Evolutionary conservation across 2,329 filamentous ascomycete species (phyloP), one percentile per base, ranked within the genome.

Genomic region (Leptographium wingfieldii): DNA sequence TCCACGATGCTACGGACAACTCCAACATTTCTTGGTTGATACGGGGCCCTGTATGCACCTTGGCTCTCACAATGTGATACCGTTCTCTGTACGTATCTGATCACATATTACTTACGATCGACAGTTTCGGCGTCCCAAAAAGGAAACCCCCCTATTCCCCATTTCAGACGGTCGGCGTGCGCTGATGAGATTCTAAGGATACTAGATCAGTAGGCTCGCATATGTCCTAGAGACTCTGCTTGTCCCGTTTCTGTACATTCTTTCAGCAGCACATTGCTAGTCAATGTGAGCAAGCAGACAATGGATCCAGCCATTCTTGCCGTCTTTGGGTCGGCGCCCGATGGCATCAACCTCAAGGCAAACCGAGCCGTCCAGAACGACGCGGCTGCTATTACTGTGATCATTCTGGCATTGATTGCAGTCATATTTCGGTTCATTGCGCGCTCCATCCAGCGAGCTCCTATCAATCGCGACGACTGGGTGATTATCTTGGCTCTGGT

Each of bases 341-440:
- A 55, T 16, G 38, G 40, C 25, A 10, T 29, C 22, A 12, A 59
- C 33, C n/a, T 59, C 4, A 19, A 3, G 3, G 57, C 25, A 2
- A 38, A 35, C 22, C 27, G 25, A 1, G 38, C 33, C 12, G 16
- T 19, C n/a, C 10, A 49, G 7, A 38, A 54, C 43, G 29, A 57
- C n/a, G 38, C 56, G 14, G 27, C 53, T 33, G 48, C 57, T 55
- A 48, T 62, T 14, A 38, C 60, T 40, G 52, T 62, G 10, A 11
- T 62, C 16, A 12, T 31, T 22, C 52, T 62, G 7, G 55, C 31
- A 25, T 16, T 58, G 4, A 35, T 62, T 12, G 38, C 58, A 19
- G 33, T 62, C 25, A 33, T 58, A 22, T 19, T 59, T 19, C 54
- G 51, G 3, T 31, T 46, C 7, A 10, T 16, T 1, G 57, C 57